These are phyloP conservation scores for Exophiala sideris DNA, from an alignment of 2,329 filamentous ascomycete genomes.

Conservation along the genomic window DNA sequence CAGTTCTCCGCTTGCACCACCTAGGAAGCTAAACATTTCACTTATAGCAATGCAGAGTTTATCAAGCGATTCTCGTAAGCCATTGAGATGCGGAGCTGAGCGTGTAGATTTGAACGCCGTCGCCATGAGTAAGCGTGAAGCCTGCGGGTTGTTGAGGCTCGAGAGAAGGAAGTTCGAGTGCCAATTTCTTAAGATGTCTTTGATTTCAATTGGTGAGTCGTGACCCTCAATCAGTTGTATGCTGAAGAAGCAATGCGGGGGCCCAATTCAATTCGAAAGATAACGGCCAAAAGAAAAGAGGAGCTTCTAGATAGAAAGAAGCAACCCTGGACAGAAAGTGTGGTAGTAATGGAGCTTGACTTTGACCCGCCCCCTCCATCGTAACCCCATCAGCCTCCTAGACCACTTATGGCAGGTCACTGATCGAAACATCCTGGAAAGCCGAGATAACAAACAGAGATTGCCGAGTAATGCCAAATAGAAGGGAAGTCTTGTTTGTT, in stretches of 20 bases:
- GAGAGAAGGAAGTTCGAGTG: not conserved
- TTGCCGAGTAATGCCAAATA: no score
- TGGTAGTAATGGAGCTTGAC: not conserved
- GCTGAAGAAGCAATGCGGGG: not conserved
- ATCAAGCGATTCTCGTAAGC: no score
- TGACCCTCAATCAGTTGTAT: not conserved
- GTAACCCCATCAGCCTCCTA: not conserved
- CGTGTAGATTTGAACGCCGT: no score
- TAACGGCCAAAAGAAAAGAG: not conserved
- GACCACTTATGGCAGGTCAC: conserved; percentile 1
- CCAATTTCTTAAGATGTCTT: not conserved
- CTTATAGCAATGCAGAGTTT: no score
- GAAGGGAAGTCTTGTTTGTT: no score
- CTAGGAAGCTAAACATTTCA: no score
- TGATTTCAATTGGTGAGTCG: not conserved
- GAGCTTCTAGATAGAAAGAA: no score
- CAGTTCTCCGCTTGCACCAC: not conserved
- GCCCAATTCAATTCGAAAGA: not conserved
- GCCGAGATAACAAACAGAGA: not conserved
- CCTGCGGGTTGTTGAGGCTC: no score
- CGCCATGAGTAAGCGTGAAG: no score
- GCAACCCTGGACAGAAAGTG: no score
- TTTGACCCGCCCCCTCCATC: not conserved
- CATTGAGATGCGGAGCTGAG: no score
- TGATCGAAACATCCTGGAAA: not conserved